Conservation (phyloP, 1,139 yeast genomes). For the Pichia norvegensis region DNA sequence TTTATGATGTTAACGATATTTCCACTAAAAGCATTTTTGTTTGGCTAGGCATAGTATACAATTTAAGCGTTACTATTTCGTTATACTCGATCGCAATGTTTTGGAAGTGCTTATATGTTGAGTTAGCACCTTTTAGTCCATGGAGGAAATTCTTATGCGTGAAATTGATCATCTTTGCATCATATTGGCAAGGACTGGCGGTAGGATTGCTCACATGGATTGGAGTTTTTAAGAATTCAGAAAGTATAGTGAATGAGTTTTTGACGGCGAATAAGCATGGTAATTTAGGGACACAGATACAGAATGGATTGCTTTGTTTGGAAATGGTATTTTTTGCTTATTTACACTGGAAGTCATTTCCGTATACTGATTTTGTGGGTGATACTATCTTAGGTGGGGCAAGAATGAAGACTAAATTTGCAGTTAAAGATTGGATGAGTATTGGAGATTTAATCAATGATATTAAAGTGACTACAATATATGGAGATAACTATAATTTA, state of each 20-base stretch:
- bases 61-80: slow-evolving; percentile 72
- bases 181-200: slow-evolving; percentile 90
- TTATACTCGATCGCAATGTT: slow-evolving; percentile 80
- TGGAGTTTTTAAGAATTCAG: slow-evolving; percentile 38
- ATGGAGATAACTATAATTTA: slow-evolving; percentile 75
- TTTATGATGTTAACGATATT: slow-evolving; percentile 46
- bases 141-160: slow-evolving; percentile 91
- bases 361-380: slow-evolving; percentile 63
- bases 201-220: slow-evolving; percentile 54
- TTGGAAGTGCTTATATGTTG: slow-evolving; percentile 81
- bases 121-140: slow-evolving; percentile 74
- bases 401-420: slow-evolving; percentile 50
- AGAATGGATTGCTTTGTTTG: slow-evolving; percentile 71
- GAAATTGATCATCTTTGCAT: slow-evolving; percentile 86
- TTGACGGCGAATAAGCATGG: slow-evolving; percentile 33
- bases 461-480: slow-evolving; percentile 58
- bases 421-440: slow-evolving; percentile 73
- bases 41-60: slow-evolving; percentile 68
- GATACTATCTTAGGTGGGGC: slow-evolving; percentile 58
- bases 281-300: slow-evolving; percentile 29
- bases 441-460: slow-evolving; percentile 69
- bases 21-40: slow-evolving; percentile 45
- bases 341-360: slow-evolving; percentile 83
- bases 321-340: slow-evolving; percentile 83
- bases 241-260: slow-evolving; percentile 17